Conservation (phyloP, 148 eudicot genomes). For the Linanthus parryae region DNA sequence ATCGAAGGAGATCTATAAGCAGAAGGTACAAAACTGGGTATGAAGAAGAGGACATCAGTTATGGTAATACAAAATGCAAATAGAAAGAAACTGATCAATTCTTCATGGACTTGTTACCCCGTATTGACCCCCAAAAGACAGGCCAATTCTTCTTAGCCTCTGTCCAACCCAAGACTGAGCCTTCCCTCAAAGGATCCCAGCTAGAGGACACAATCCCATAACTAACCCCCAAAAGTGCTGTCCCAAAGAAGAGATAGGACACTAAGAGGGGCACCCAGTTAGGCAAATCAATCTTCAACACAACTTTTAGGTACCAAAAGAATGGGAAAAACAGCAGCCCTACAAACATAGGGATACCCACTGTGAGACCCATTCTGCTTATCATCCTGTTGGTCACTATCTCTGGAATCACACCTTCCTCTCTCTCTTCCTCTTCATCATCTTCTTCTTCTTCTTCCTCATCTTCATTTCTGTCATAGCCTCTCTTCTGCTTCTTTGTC, state of each 20-base stretch:
- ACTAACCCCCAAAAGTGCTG: conserved; percentile 81
- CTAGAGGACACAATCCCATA: conserved; percentile 97
- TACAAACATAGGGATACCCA: conserved; percentile 65
- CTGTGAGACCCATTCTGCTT: conserved; percentile 68
- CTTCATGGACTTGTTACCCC: conserved; percentile 18
- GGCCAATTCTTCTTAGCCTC: conserved; percentile 74
- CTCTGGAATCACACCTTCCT: conserved; percentile 75
- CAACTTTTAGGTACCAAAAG: conserved; percentile 84
- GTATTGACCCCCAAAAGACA: conserved; percentile 58
- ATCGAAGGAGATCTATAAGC: too few relatives aligned
- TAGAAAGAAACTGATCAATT: background rate
- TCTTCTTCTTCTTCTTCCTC: conserved; percentile 39
- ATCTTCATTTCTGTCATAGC: conserved; percentile 14
- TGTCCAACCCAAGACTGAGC: conserved; percentile 78
- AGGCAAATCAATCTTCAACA: conserved; percentile 83
- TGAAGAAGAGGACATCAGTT: too few relatives aligned
- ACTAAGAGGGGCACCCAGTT: conserved; percentile 89
- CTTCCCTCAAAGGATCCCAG: conserved; percentile 98
- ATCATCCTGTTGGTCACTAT: conserved; percentile 94
- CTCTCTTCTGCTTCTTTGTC: conserved; percentile 28
- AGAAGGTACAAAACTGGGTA: too few relatives aligned
- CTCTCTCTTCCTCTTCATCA: conserved; percentile 34
- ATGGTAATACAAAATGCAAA: too few relatives aligned
- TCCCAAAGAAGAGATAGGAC: conserved; percentile 84
- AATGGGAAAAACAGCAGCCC: conserved; percentile 85